Conservation (phyloP, 192 early-diverging fungal genomes). For the Glomus cerebriforme region DNA sequence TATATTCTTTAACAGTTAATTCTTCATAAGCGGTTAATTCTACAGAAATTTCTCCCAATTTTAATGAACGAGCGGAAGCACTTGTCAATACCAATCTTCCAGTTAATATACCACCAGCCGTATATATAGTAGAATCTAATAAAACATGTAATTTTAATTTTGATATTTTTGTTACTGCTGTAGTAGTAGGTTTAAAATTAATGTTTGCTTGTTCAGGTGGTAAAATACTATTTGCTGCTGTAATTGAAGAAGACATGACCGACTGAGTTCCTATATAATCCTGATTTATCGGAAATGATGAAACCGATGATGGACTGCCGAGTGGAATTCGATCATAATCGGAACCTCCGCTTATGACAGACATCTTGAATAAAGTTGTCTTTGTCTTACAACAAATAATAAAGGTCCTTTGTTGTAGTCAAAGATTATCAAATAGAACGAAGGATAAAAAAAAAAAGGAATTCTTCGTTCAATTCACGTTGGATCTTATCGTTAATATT, state of each 20-base stretch:
- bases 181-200: slow-evolving; percentile 56
- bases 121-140: slow-evolving; percentile 61
- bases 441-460: neutral
- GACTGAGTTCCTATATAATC: neutral
- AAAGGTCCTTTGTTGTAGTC: neutral
- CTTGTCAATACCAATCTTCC: slow-evolving; percentile 57
- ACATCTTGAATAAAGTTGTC: neutral
- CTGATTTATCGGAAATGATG: neutral
- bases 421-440: neutral
- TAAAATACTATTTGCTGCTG: neutral
- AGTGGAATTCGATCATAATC: neutral
- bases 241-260: neutral
- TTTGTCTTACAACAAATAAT: neutral
- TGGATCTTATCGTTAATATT: too few relatives aligned
- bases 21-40: slow-evolving; percentile 64
- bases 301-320: neutral
- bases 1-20: slow-evolving; percentile 49
- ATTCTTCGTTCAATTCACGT: too few relatives aligned
- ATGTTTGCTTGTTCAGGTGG: slow-evolving; percentile 38
- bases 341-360: neutral
- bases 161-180: slow-evolving; percentile 56
- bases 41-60: slow-evolving; percentile 64
- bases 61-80: slow-evolving; percentile 47
- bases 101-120: slow-evolving; percentile 57
- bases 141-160: slow-evolving; percentile 61